Percentiles rank a stretch among this genome's conserved stretches.
Conservation (phyloP, 2,329 filamentous ascomycete species). For the Plenodomus lindquistii region DNA sequence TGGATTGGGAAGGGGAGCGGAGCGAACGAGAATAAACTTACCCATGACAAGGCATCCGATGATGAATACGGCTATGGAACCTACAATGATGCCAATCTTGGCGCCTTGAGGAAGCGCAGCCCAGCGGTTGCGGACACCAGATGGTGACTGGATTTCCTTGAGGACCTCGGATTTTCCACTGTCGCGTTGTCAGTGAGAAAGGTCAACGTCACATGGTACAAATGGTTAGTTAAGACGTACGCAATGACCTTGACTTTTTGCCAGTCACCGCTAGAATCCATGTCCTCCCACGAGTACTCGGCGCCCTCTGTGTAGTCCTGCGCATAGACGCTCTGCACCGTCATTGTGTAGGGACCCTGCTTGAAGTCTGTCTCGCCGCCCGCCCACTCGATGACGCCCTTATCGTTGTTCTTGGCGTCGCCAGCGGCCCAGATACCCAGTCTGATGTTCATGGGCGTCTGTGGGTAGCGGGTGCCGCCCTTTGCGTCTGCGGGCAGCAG, state of each 20-base stretch:
- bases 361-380: constrained; percentile 70
- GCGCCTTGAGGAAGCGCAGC: constrained; percentile 36
- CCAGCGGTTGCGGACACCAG: constrained; percentile 42
- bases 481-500: constrained; percentile 63
- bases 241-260: constrained; percentile 56
- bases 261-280: constrained; percentile 26
- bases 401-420: constrained; percentile 48
- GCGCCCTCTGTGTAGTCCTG: constrained; percentile 62
- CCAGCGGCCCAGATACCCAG: constrained; percentile 70
- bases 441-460: constrained; percentile 74
- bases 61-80: constrained; percentile 30
- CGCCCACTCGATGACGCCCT: constrained; percentile 56
- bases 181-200: constrained; percentile 10
- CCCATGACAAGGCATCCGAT: constrained; percentile 30
- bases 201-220: no score
- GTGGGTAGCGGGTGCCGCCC: constrained; percentile 65
- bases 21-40: not conserved
- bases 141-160: constrained; percentile 39
- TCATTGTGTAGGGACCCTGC: constrained; percentile 73
- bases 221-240: constrained; percentile 39
- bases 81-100: constrained; percentile 42
- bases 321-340: constrained; percentile 64
- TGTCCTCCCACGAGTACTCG: constrained; percentile 63
- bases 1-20: no score
- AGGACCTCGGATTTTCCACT: constrained; percentile 44